Evolutionary conservation across 2,329 filamentous ascomycete genomes (phyloP), one percentile per base, ranked within the genome.

Genomic region (Diaporthe velutina): DNA sequence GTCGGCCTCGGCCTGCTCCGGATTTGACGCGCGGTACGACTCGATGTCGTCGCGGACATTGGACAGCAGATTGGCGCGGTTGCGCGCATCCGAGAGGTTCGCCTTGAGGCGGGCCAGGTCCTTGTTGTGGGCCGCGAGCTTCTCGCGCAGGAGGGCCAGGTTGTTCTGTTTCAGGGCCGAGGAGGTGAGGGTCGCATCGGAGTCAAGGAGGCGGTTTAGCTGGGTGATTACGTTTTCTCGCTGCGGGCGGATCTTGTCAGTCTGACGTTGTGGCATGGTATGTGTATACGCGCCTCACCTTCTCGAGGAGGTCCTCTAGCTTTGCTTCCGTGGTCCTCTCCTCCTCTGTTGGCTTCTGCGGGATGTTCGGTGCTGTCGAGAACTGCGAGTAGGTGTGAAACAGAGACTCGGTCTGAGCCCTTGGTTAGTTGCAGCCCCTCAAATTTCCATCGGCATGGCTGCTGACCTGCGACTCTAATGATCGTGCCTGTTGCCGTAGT

Each of bases 151-250:
- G 40, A 98, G 93, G 75, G 94, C 90, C 50, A 99, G 92, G 83
- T 98, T 98, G 86, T 96, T 98, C 81, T 98, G 96, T 85, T 98
- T 98, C n/a, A 98, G 90, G 73, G 96, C 95, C 50, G 96, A 98
- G 58, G 95, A 93, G 68, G 94, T 95, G 75, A 97, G 91, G 73
- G 93, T 89, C 30, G 95, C 92, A 88, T 98, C 96, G 73, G 96
- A 98, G 86, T 98, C 96, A 79, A 98, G 94, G 71, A 98, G 92
- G 74, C 96, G 94, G 78, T 92, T 88, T 73, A 99, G 93, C 84
- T 98, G 95, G 75, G 89, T 86, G 81, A 98, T 92, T 71, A 97
- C 90, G 58, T 89, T 87, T 82, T 98, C 95, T 81, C 97, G 93
- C 95, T 98, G 82, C 19, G 70, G 15, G n/a, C 33, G 60, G 75